Conservation (phyloP, 306 rosid genomes). For the Spatholobus suberectus region DNA sequence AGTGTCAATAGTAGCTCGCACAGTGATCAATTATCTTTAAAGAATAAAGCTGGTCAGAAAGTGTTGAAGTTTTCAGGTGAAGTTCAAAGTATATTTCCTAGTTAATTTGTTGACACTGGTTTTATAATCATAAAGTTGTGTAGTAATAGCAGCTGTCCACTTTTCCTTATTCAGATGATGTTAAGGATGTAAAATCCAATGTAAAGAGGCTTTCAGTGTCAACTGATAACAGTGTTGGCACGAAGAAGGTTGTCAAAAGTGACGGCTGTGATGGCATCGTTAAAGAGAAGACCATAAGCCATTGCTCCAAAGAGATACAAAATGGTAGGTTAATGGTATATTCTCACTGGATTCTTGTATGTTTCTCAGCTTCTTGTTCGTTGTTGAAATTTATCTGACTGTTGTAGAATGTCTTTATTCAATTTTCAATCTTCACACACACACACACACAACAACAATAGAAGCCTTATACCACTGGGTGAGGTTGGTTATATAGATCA, state of each 20-base stretch:
- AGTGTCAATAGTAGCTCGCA: conserved; percentile 44
- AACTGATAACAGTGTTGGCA: conserved; percentile 34
- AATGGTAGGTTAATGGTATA: conserved; percentile 46
- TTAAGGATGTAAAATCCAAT: conserved; percentile 38
- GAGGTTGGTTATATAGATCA: neutral
- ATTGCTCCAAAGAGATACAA: conserved; percentile 42
- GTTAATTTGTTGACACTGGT: conserved; percentile 31
- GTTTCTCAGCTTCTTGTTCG: conserved; percentile 5
- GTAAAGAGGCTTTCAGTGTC: conserved; percentile 42
- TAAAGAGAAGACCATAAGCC: conserved; percentile 46
- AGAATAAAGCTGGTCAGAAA: conserved; percentile 52
- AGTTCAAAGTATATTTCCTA: conserved; percentile 57
- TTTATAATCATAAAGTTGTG: conserved; percentile 9
- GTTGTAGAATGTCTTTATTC: conserved; percentile 16
- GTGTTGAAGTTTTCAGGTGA: conserved; percentile 49
- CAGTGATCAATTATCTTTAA: conserved; percentile 48
- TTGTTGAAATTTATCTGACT: conserved; percentile 26
- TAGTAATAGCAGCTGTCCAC: conserved; percentile 15
- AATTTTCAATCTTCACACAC: conserved; percentile 12
- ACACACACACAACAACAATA: neutral
- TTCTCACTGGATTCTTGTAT: neutral
- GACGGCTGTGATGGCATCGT: conserved; percentile 41
- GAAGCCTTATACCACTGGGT: neutral
- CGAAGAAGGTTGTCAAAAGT: conserved; percentile 47
- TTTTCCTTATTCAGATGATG: conserved; percentile 54